phyloP scores from a whole-genome alignment of 163 green algal genomes.

The Chlamydomonas reinhardtii region DNA sequence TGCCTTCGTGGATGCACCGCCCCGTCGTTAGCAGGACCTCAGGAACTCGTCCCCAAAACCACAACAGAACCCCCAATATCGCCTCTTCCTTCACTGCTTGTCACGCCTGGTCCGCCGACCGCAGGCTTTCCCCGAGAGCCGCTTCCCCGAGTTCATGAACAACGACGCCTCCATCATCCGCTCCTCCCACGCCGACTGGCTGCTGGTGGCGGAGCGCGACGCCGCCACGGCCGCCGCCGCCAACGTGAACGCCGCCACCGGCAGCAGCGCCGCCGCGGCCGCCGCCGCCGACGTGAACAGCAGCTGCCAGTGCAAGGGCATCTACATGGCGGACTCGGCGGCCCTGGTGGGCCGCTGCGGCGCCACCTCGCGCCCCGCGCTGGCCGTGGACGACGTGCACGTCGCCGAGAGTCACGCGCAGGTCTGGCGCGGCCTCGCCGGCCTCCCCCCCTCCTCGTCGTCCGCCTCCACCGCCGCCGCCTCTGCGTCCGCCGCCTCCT shows the following conservation, averaged over 20 bases:
- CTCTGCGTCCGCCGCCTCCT: no score
- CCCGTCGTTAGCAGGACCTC: no score
- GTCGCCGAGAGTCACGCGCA: slow-evolving; percentile 39
- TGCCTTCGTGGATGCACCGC: no score
- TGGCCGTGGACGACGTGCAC: slow-evolving; percentile 51
- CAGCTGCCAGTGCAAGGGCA: slow-evolving; percentile 53
- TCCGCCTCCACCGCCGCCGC: no score
- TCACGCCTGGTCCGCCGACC: no score
- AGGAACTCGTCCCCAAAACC: no score
- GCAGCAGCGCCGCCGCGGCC: not conserved
- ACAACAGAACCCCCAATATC: no score
- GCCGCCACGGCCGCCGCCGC: not conserved
- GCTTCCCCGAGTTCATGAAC: slow-evolving; percentile 72
- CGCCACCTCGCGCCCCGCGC: not conserved
- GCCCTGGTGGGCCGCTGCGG: slow-evolving; percentile 34
- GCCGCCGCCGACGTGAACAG: slow-evolving; percentile 41
- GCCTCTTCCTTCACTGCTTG: no score
- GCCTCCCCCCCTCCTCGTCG: not conserved
- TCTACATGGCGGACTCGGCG: slow-evolving; percentile 43
- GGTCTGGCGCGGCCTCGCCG: slow-evolving; percentile 9
- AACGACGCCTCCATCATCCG: slow-evolving; percentile 81
- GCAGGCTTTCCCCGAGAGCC: not conserved
- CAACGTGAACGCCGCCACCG: not conserved
- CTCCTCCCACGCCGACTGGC: slow-evolving; percentile 78
- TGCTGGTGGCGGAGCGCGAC: slow-evolving; percentile 73